These are phyloP conservation scores for Ophiostoma tasmaniense DNA, from an alignment of 2,329 filamentous ascomycete genomes.

Conservation along the genomic window DNA sequence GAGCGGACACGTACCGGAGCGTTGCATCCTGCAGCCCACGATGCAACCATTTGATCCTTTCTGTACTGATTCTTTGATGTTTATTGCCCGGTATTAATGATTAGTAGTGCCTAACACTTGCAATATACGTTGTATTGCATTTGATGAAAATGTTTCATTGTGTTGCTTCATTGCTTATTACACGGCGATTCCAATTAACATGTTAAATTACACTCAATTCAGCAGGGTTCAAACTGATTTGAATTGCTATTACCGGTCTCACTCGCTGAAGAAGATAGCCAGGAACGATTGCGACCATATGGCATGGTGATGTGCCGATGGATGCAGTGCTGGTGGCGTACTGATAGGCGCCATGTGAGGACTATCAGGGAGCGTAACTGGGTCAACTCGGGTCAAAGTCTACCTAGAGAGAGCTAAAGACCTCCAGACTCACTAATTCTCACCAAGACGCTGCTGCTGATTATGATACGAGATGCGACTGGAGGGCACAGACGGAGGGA, in stretches of 20 bases:
- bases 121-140: not conserved
- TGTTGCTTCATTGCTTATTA: not conserved
- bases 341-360: not conserved
- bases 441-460: not conserved
- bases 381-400: not conserved
- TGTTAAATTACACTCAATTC: not conserved
- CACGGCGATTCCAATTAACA: not conserved
- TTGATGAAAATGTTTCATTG: not conserved
- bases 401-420: not conserved
- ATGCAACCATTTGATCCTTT: not conserved
- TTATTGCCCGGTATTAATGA: not conserved
- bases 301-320: not conserved
- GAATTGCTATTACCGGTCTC: not conserved
- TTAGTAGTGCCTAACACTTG: not conserved
- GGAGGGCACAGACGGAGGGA: not conserved
- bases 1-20: not conserved
- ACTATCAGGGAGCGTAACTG: not conserved
- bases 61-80: not conserved
- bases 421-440: not conserved
- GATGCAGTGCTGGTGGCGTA: not conserved
- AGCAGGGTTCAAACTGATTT: not conserved
- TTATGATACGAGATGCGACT: not conserved
- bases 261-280: constrained; percentile 3
- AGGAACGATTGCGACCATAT: not conserved
- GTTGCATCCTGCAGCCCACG: not conserved